Evolutionary conservation across 2,329 filamentous ascomycete genomes (phyloP), one percentile per base, ranked within the genome.

Genomic region (Neonectria faginata): DNA sequence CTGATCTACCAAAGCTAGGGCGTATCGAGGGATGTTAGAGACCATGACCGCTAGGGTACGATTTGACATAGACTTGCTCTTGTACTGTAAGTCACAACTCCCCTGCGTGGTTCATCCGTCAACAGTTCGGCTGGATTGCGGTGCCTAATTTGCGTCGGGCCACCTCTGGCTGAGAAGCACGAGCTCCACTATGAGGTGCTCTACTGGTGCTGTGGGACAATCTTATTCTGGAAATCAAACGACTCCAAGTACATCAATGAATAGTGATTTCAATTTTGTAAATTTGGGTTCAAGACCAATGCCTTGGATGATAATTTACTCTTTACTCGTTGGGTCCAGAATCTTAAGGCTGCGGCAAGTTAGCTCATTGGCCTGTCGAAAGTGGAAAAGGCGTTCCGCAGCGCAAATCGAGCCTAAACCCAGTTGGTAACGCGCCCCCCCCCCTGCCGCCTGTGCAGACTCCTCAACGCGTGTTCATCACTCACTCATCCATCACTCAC

Each of bases 381-480:
- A 52, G 51, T 16, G 53, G 62, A 50, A 65, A 65, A 50, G 64
- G 31, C 31, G 31, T 14, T 11, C 55, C 18, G 54, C 44, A 57
- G 56, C 52, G 39, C 41, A 48, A 56, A 59, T 60, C 57, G 57
- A 52, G 62, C 27, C 62, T 64, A 64, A 61, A 48, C 62, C 56
- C 50, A 53, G 60, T 60, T 62, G 52, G 55, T 66, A 66, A 66
- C 60, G 64, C 64, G 64, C 60, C 52, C 64, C 54, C 60, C 60
- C 55, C 58, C 54, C 39, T 62, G 58, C 39, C 44, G 36, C 54
- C 61, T 45, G 63, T 58, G 63, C 63, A 66, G 59, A 66, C 64
- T 66, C 64, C 64, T 66, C 64, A 66, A 66, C 64, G 64, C 64
- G 64, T 66, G 58, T 55, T 45, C 56, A 55, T 59, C 51, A 55